phyloP scores from a whole-genome alignment of 352 stramenopile genomes.

The Phytophthora idaei region DNA sequence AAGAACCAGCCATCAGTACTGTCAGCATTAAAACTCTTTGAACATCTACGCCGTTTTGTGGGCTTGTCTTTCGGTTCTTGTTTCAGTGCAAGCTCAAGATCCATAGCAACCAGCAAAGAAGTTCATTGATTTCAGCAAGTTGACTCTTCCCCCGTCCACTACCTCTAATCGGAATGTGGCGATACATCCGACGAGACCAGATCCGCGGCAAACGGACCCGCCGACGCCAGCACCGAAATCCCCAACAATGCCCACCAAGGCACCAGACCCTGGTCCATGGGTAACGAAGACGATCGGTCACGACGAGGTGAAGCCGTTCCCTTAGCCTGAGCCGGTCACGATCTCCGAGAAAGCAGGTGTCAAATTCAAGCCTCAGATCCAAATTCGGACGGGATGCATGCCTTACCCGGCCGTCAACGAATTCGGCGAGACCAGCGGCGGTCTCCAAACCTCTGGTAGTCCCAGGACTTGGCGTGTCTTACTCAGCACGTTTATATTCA shows the following conservation, averaged over 20 bases:
- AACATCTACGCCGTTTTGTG: neutral
- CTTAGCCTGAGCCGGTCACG: neutral
- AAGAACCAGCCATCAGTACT: neutral
- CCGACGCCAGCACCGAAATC: neutral
- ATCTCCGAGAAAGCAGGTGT: neutral
- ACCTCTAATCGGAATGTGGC: neutral
- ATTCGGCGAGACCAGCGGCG: neutral
- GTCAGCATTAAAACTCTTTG: neutral
- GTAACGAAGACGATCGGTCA: conserved; percentile 7
- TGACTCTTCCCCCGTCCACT: neutral
- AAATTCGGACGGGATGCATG: conserved; percentile 4
- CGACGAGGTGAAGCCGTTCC: neutral
- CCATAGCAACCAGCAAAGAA: neutral
- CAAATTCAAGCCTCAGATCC: conserved; percentile 4
- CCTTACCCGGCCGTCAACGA: conserved; percentile 4
- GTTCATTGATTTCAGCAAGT: neutral
- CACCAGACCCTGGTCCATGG: conserved; percentile 4
- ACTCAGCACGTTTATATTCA: too few species aligned
- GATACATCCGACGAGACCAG: neutral
- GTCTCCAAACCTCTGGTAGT: conserved; percentile 6
- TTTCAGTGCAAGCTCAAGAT: neutral
- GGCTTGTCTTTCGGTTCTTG: neutral
- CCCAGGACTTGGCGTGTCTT: neutral
- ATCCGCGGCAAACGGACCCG: neutral
- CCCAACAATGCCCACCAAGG: neutral